These are phyloP conservation scores for Globisporangium parvum DNA, from an alignment of 352 stramenopile species.

Conservation along the genomic window DNA sequence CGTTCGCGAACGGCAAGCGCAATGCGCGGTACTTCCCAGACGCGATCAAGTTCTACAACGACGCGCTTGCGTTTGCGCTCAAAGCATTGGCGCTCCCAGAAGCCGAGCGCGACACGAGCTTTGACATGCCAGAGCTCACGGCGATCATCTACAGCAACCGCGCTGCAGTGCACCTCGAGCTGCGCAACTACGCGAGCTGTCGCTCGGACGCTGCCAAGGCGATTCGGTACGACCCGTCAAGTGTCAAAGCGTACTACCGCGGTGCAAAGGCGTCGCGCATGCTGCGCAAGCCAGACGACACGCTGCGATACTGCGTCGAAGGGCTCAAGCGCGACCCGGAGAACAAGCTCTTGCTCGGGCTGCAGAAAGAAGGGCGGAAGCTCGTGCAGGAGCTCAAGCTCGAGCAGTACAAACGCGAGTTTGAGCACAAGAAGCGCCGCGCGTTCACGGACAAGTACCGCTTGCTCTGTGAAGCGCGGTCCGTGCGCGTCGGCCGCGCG, in stretches of 20 bases:
- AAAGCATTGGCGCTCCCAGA: conserved; percentile 66
- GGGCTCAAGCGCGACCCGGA: conserved; percentile 65
- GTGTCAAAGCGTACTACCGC: conserved; percentile 84
- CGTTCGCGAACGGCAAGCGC: conserved; percentile 72
- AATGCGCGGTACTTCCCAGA: conserved; percentile 69
- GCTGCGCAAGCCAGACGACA: conserved; percentile 74
- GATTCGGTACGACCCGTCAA: conserved; percentile 58
- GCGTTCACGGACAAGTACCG: conserved; percentile 75
- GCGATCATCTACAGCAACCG: conserved; percentile 79
- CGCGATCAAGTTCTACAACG: conserved; percentile 75
- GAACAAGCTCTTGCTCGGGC: conserved; percentile 70
- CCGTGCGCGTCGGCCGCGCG: conserved; percentile 61
- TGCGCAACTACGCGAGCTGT: conserved; percentile 85
- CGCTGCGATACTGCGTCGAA: conserved; percentile 74
- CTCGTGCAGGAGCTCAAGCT: conserved; percentile 60
- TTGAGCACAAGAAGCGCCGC: conserved; percentile 61
- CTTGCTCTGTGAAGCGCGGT: conserved; percentile 54
- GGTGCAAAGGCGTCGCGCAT: conserved; percentile 76
- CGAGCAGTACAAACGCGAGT: conserved; percentile 55
- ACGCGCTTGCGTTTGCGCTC: conserved; percentile 68
- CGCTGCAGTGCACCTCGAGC: conserved; percentile 71
- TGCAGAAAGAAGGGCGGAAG: conserved; percentile 55
- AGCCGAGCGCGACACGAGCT: conserved; percentile 49
- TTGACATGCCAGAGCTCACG: conserved; percentile 66
- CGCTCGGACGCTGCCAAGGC: conserved; percentile 72